Evolutionary conservation across 1,139 yeast genomes (phyloP), one percentile per base, ranked within the genome.

Genomic region (Candida tropicalis): DNA sequence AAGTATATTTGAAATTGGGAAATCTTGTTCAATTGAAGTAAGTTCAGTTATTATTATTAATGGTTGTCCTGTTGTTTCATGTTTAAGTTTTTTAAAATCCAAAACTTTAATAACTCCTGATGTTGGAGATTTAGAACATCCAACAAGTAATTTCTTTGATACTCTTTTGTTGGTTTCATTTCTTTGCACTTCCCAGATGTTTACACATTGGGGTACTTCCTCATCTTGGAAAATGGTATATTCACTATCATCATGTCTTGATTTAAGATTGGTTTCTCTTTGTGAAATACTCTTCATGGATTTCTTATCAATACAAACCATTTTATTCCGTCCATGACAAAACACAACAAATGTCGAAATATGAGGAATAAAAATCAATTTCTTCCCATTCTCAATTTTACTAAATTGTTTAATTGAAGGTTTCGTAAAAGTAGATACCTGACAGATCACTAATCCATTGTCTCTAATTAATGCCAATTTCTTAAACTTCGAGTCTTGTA

Each of bases 391-490:
- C 17, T 66, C 72, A 0, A 69, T 67, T 2, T 76, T 52, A 15
- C 60, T 61, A 0, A 74, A 47, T 47, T 67, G 76, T 40, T 60
- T 61, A 3, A 67, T 49, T 9, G 56, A 51, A n/a, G 66, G 67
- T 41, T 41, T 57, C 47, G 40, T 62, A 43, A 50, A 68, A 0
- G 65, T 54, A 31, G 48, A 60, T 1, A 78, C 46, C 2, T 60
- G 55, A 0, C 73, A 61, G 2, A 72, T 46, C 24, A 70, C 64
- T 15, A 81, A 58, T 0, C 84, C 84, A 49, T 79, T 82, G 39
- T 75, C 81, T 45, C 82, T 60, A 2, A 77, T 56, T 8, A 75
- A 57, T 1, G 71, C 72, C 40, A 73, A 52, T 9, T 56, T 53
- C 20, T 56, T 41, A 18, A 11, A 27, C 13, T 43, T 39, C 5